A percentile compares a stretch with the other conserved stretches of the same genome.
Conservation (phyloP, 1,284 basidiomycete species). For the Phlebopus sp. region DNA sequence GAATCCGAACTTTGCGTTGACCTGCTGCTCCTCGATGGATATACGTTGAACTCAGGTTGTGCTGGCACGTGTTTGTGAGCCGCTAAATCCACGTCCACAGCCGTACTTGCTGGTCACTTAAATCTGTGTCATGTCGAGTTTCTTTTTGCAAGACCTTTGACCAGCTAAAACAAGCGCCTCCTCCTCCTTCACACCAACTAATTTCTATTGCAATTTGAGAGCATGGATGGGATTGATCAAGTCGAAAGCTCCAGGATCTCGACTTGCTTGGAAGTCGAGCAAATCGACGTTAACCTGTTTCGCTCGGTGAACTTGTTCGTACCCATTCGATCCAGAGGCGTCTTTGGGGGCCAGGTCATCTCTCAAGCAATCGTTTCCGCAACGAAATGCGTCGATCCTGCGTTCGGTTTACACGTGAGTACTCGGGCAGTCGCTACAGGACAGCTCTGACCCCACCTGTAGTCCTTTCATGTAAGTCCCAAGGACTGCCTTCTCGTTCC, state of each 20-base stretch:
- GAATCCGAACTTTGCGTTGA: background rate
- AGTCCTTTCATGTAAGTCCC: slow-evolving; percentile 70
- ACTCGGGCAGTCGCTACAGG: too few relatives aligned
- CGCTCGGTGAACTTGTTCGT: slow-evolving; percentile 72
- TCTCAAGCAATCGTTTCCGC: slow-evolving; percentile 83
- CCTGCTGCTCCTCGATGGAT: background rate
- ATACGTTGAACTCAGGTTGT: too few relatives aligned
- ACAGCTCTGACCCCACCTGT: slow-evolving; percentile 5
- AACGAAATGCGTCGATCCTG: slow-evolving; percentile 66
- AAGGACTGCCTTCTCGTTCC: background rate
- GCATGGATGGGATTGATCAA: slow-evolving; percentile 39
- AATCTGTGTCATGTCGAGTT: too few relatives aligned
- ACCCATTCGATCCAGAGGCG: slow-evolving; percentile 68
- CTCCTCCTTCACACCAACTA: too few relatives aligned
- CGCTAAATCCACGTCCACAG: too few relatives aligned
- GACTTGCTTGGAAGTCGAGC: slow-evolving; percentile 73
- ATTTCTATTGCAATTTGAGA: background rate
- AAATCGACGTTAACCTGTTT: slow-evolving; percentile 74
- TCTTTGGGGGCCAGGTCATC: slow-evolving; percentile 90
- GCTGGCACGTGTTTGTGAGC: too few relatives aligned
- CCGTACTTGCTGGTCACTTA: background rate
- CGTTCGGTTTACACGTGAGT: slow-evolving; percentile 69
- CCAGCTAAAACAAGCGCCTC: background rate
- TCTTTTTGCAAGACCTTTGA: too few relatives aligned
- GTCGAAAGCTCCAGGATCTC: slow-evolving; percentile 62